Base-by-base conservation (phyloP, 148 eudicot species). In the Arctostaphylos glauca region DNA sequence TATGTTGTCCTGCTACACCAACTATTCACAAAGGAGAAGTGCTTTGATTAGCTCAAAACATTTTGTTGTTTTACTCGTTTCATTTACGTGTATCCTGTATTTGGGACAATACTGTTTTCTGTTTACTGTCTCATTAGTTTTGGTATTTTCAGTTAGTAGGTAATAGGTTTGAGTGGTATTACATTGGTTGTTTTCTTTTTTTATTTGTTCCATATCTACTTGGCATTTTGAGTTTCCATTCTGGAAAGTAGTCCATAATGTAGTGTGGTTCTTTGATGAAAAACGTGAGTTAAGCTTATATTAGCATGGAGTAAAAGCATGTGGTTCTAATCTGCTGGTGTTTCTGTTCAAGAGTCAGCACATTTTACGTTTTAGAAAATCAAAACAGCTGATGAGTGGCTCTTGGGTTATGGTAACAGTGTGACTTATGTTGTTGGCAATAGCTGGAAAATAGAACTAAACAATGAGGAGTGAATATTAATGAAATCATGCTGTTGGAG, bases 251-350 rank as follows among this genome's bases (percentile, higher is more conserved):
- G 41, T 52, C 2, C 19, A 18, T 21, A 23, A 5, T 49, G 41
- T 14, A 38, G 23, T 64, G 43, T 64, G 77, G 41, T 48, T 74
- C 55, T 71, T 54, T 38, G 21, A 49, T 31, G 38, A 18, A 71
- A 25, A 25, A 60, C 9, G 43, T 18, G 18, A 46, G 60, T 58
- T 76, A 4, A 18, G 84, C 59, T 49, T 13, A 53, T 76, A 76
- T 83, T 76, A 59, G 47, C 21, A 62, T 21, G 52, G 78, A 66
- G 62, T 76, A 76, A 52, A 82, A 74, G 46, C 64, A 50, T n/a
- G 7, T 62, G 62, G n/a, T n/a, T n/a, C n/a, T n/a, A n/a, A n/a
- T n/a, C n/a, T n/a, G n/a, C n/a, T n/a, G n/a, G n/a, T n/a, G n/a
- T n/a, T n/a, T n/a, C n/a, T n/a, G n/a, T n/a, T n/a, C n/a, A n/a